Evolutionary conservation across 352 stramenopile genomes (phyloP).

Genomic region (Hyphochytrium catenoides): DNA sequence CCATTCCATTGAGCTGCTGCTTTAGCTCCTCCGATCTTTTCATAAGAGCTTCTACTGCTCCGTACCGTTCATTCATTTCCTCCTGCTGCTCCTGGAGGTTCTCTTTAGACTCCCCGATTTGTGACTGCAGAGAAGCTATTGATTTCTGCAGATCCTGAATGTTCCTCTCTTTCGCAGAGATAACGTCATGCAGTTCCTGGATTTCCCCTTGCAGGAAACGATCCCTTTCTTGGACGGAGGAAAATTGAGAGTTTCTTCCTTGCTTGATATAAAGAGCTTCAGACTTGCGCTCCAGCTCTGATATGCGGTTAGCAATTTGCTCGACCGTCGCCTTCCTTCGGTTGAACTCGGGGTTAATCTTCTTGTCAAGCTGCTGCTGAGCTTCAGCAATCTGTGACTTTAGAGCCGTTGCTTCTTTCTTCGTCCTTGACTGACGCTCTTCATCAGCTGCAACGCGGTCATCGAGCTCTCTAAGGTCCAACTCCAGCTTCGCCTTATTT

Average conservation of each 20-base stretch:
- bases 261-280: slow-evolving; percentile 7
- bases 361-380: no score
- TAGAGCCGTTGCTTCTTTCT: no score
- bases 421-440: no score
- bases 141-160: no score
- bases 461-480: background rate
- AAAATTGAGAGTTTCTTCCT: no score
- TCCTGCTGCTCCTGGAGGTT: slow-evolving; percentile 26
- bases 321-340: slow-evolving; percentile 15
- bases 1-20: slow-evolving; percentile 41
- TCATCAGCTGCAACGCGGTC: background rate
- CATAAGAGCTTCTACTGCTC: background rate
- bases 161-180: no score
- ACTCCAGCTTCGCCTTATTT: background rate
- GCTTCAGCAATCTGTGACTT: no score
- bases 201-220: no score
- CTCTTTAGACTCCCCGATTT: slow-evolving; percentile 35
- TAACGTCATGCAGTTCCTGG: no score
- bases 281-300: slow-evolving; percentile 6
- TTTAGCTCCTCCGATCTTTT: slow-evolving; percentile 32
- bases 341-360: no score
- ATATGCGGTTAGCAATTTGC: slow-evolving; percentile 11
- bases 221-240: no score
- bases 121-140: slow-evolving; percentile 20
- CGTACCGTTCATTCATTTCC: slow-evolving; percentile 16